Base-by-base conservation (phyloP, 768 basidiomycete species). In the Xerocomellus intermedius region DNA sequence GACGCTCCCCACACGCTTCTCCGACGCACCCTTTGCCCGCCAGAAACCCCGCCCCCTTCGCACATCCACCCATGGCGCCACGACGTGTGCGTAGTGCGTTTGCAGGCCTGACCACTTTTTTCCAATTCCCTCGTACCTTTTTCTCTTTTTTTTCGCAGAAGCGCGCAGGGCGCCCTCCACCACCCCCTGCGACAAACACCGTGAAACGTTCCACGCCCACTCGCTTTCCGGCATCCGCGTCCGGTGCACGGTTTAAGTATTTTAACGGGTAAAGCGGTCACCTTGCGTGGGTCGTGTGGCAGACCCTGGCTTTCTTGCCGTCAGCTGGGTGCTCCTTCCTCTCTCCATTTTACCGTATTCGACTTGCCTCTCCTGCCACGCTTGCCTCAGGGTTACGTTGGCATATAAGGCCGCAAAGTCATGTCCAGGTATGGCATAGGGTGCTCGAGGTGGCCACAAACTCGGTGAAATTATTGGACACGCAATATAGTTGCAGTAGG, bases 1-100 rank as follows among this genome's bases (percentile, higher is more conserved):
- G 53, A 64, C 61, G 58, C 64, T 49, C 64, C 56, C 65, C 61
- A 65, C 64, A 60, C 41, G 17, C 44, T 49, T 35, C 48, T 60
- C 60, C 64, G 64, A 56, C 39, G 35, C 39, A 42, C 61, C 64
- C 57, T 65, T 47, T 55, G 54, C 62, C 65, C 62, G 65, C 48
- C 30, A 48, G 42, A 50, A 35, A 13, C 33, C 22, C 37, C 44
- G 35, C 26, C 32, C 56, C 46, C 41, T 47, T 60, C 43, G 14
- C 57, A 60, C 43, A 36, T 19, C 43, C 32, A 22, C 17, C 16
- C 44, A 30, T 22, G 33, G 32, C 30, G 39, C 57, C 43, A 42
- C 54, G 38, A 46, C 38, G 57, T 26, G 30, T 24, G 21, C 42
- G 42, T 26, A 19, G 30, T 30, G 26, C 30, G 42, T 26, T 38